Base-by-base conservation (phyloP, 805 yeast species). In the Sugiyamaella marilandica region DNA sequence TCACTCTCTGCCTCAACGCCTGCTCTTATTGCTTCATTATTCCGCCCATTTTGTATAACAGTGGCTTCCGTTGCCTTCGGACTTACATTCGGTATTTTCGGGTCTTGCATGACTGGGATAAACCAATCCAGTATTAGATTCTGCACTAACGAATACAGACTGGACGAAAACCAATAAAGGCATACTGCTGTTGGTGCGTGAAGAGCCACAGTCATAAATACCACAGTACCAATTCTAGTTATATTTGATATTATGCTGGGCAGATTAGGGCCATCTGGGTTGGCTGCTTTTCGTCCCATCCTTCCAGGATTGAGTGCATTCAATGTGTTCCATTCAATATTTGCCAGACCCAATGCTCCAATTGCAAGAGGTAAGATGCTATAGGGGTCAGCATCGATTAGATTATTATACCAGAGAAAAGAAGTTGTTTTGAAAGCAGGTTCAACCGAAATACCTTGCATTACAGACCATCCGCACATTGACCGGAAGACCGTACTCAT, bases 141-240 rank as follows among this genome's bases (percentile, higher is more conserved):
- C 62, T 92, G 97, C 0, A 79, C 55, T 54, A 87, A 70, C 1
- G 97, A 90, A 64, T 76, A 91, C 2, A 77, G 60, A 64, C 89
- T 91, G 0, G 97, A 89, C 45, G 92, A 82, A 31, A 88, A 76
- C 99, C 98, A 92, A 69, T 91, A 92, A n/a, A 89, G 65, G 0
- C 85, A 80, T 34, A 91, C 70, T 0, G 95, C 88, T 29, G 84
- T 73, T 0, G 98, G 96, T 0, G 96, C 95, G 62, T 90, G 94
- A 39, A 90, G 80, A 0, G 96, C 76, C 16, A 90, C 74, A 4
- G 89, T 90, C 85, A 89, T 88, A 69, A 92, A 74, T 58, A 87
- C 81, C 1, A 90, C 81, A 49, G 87, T 81, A 19, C 92, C 82
- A 57, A 87, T 74, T 61, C 97, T 74, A 1, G 95, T 80, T 1